These are phyloP conservation scores for Nicotiana noctiflora DNA, from an alignment of 257 asterid genomes.

Conservation along the genomic window DNA sequence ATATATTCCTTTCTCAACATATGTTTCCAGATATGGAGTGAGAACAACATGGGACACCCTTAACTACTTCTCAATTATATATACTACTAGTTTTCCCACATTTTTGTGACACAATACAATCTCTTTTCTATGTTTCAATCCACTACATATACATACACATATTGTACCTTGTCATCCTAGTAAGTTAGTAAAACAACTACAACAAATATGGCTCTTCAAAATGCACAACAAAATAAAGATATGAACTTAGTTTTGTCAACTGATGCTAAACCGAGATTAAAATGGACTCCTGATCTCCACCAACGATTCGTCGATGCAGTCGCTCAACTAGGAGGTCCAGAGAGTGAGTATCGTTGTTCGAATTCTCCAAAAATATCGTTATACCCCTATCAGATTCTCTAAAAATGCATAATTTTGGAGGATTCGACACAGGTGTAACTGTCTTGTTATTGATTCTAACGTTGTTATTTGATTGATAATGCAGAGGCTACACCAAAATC, in stretches of 20 bases:
- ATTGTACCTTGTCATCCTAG: slow-evolving; percentile 5
- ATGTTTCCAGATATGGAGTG: slow-evolving; percentile 92
- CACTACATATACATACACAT: background rate
- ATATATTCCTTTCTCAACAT: slow-evolving; percentile 71
- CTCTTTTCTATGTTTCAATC: slow-evolving; percentile 17
- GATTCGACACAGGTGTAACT: background rate
- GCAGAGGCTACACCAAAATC: slow-evolving; percentile 97
- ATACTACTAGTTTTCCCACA: slow-evolving; percentile 35
- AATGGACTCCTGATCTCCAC: slow-evolving; percentile 92
- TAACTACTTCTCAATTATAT: slow-evolving; percentile 60
- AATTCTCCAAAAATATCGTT: background rate
- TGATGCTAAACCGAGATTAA: slow-evolving; percentile 85
- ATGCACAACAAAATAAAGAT: slow-evolving; percentile 39
- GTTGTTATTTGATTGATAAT: slow-evolving; percentile 10
- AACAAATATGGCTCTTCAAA: slow-evolving; percentile 43
- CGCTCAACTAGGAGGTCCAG: slow-evolving; percentile 76
- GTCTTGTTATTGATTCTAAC: background rate
- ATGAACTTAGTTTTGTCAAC: slow-evolving; percentile 62
- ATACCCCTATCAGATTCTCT: background rate
- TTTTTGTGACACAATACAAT: slow-evolving; percentile 21
- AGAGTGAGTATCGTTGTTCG: slow-evolving; percentile 42
- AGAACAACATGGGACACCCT: slow-evolving; percentile 46
- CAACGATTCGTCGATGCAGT: slow-evolving; percentile 61
- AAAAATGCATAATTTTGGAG: background rate
- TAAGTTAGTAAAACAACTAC: background rate